Base-by-base conservation (phyloP, 1,284 basidiomycete genomes). In the Singerocomus inundabilis region DNA sequence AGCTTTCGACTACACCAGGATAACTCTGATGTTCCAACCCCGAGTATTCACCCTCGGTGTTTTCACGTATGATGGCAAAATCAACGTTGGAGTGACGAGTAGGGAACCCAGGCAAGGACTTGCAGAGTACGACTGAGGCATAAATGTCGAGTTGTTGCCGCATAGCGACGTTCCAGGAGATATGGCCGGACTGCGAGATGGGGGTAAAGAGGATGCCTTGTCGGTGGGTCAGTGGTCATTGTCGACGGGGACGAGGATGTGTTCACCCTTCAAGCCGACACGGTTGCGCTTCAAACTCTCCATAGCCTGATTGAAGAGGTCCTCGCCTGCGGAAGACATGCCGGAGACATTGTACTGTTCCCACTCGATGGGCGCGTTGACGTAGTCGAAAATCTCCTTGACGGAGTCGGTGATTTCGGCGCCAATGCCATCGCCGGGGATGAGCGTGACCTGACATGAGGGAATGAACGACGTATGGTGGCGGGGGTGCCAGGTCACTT, bases 141-240 rank as follows among this genome's bases (percentile, higher is more conserved):
- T 98, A 99, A 62, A 99, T 99, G 74, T 99, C 96, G 63, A 99
- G 89, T 69, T 96, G 91, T 72, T 98, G 96, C 64, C 97, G 91
- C 93, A 99, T 98, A 57, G 97, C 97, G 53, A 99, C 96, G 72
- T 99, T 99, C 97, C 97, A 99, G 55, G 95, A 98, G 65, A 97
- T 95, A 76, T 99, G 97, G 25, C 94, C 95, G 32, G 85, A 86
- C 69, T 93, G 90, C 51, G 95, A 97, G 66, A 97, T 94, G 60
- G 96, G 97, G 41, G 97, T 99, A 79, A 96, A 98, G 57, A 99
- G 89, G 63, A 99, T 98, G 65, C 97, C 93, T 97, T 59, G 15
- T 34, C 51, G 42, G 25, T 46, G 16, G 39, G 45, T 44, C 36
- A 37, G 44, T 43, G 25, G 49, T 39, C 32, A 30, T 18, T 35